phyloP scores from a whole-genome alignment of 805 yeast genomes.

The Candida methanosorbosa region DNA sequence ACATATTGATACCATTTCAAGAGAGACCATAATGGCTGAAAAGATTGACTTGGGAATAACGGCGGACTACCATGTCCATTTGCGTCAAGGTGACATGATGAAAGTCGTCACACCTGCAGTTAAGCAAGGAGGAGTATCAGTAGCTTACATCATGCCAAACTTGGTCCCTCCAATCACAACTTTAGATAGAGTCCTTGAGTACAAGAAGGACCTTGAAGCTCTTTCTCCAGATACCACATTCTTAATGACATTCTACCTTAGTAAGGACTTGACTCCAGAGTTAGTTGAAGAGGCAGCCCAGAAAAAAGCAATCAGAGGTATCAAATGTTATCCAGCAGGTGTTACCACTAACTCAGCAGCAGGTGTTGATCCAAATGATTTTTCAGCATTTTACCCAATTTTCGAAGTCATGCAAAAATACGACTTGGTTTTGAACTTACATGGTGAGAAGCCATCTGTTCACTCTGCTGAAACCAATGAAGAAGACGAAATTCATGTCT shows the following conservation, averaged over 20 bases:
- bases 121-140: slow-evolving; percentile 81
- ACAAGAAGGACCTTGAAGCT: slow-evolving; percentile 52
- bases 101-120: slow-evolving; percentile 86
- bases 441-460: slow-evolving; percentile 87
- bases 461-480: slow-evolving; percentile 15
- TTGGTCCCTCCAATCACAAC: slow-evolving; percentile 86
- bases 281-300: slow-evolving; percentile 71
- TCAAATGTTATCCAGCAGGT: slow-evolving; percentile 97
- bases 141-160: slow-evolving; percentile 95
- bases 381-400: slow-evolving; percentile 79
- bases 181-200: slow-evolving; percentile 59
- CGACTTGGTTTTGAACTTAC: slow-evolving; percentile 74
- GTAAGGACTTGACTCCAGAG: slow-evolving; percentile 77
- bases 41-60: slow-evolving; percentile 53
- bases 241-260: slow-evolving; percentile 82
- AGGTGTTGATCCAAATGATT: slow-evolving; percentile 92
- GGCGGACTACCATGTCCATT: slow-evolving; percentile 93
- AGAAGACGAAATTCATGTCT: slow-evolving; percentile 69
- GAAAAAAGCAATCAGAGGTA: slow-evolving; percentile 65
- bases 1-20: no score
- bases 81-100: slow-evolving; percentile 93
- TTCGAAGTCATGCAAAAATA: slow-evolving; percentile 82
- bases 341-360: slow-evolving; percentile 94
- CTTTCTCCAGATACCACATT: slow-evolving; percentile 80
- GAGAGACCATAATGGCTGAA: neutral